Percentiles rank a stretch among this genome's conserved stretches.
phyloP scores from a whole-genome alignment of 1,284 basidiomycete species.

The Papiliotrema flavescens region DNA sequence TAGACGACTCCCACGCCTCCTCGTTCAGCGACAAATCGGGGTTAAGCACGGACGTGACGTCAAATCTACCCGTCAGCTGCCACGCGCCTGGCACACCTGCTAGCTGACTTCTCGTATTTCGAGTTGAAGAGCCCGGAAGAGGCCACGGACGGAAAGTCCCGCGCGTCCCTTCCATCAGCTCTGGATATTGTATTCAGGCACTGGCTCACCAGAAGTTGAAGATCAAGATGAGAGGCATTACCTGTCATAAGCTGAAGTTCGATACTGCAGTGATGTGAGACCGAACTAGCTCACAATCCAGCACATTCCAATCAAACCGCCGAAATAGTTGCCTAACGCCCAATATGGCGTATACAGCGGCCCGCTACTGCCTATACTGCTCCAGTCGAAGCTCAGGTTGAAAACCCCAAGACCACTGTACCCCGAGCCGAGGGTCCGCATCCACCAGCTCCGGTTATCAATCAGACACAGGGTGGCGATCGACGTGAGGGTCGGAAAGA shows the following conservation, averaged over 20 bases:
- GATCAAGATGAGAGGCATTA: slow-evolving; percentile 50
- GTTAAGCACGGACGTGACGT: slow-evolving; percentile 47
- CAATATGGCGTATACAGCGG: slow-evolving; percentile 54
- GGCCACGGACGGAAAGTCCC: slow-evolving; percentile 44
- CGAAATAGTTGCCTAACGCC: slow-evolving; percentile 51
- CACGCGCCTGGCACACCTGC: too few relatives aligned
- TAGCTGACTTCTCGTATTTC: slow-evolving; percentile 29
- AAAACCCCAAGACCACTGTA: slow-evolving; percentile 53
- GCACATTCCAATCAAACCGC: slow-evolving; percentile 48
- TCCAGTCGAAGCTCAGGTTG: slow-evolving; percentile 55
- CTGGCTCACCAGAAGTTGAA: slow-evolving; percentile 50
- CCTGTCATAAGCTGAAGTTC: slow-evolving; percentile 16
- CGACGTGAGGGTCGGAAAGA: slow-evolving; percentile 53
- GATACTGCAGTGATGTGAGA: too few relatives aligned
- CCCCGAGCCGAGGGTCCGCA: slow-evolving; percentile 52
- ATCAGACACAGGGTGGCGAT: slow-evolving; percentile 52
- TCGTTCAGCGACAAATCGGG: slow-evolving; percentile 50
- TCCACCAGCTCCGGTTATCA: slow-evolving; percentile 47
- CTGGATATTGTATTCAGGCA: background rate
- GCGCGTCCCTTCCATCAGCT: slow-evolving; percentile 41
- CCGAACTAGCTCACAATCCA: slow-evolving; percentile 49
- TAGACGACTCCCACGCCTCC: slow-evolving; percentile 44
- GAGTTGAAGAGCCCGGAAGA: slow-evolving; percentile 46
- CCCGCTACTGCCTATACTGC: slow-evolving; percentile 49
- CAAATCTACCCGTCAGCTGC: slow-evolving; percentile 39